These are phyloP conservation scores for Ustilago tritici DNA, from an alignment of 1,284 basidiomycete species.

Conservation along the genomic window DNA sequence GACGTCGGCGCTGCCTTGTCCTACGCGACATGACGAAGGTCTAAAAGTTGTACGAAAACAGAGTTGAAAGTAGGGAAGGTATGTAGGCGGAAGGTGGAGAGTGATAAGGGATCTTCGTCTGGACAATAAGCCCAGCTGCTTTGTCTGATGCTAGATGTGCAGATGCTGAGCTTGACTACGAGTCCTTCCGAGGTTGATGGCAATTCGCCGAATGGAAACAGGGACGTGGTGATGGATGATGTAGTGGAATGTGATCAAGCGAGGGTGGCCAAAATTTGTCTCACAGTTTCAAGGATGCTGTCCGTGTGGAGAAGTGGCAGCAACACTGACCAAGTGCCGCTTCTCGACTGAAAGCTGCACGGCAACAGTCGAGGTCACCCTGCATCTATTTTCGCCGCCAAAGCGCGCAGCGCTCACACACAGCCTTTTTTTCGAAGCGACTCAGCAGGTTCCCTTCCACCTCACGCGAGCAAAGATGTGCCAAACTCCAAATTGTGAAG, in stretches of 20 bases:
- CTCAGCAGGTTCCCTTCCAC: neutral
- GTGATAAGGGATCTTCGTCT: neutral
- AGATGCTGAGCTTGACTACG: too few relatives aligned
- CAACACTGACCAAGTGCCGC: constrained; percentile 16
- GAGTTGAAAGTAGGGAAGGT: neutral
- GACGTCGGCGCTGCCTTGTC: neutral
- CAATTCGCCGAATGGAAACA: neutral
- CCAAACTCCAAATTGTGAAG: neutral
- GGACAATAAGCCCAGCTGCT: too few relatives aligned
- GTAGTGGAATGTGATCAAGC: neutral
- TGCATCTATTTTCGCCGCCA: constrained; percentile 6
- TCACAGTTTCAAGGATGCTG: constrained; percentile 4
- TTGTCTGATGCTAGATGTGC: too few relatives aligned
- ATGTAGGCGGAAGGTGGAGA: neutral
- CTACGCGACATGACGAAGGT: constrained; percentile 24
- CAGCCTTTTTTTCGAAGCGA: constrained; percentile 3
- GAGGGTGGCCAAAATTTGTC: neutral
- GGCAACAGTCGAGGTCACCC: constrained; percentile 1
- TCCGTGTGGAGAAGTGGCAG: constrained; percentile 38
- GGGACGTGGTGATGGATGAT: neutral
- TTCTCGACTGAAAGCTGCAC: neutral
- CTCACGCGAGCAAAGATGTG: neutral
- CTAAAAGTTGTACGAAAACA: neutral
- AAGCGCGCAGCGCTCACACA: neutral
- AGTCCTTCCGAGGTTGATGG: too few relatives aligned